Evolutionary conservation across 352 stramenopile species (phyloP).

Genomic region (Pythium plurisporium): DNA sequence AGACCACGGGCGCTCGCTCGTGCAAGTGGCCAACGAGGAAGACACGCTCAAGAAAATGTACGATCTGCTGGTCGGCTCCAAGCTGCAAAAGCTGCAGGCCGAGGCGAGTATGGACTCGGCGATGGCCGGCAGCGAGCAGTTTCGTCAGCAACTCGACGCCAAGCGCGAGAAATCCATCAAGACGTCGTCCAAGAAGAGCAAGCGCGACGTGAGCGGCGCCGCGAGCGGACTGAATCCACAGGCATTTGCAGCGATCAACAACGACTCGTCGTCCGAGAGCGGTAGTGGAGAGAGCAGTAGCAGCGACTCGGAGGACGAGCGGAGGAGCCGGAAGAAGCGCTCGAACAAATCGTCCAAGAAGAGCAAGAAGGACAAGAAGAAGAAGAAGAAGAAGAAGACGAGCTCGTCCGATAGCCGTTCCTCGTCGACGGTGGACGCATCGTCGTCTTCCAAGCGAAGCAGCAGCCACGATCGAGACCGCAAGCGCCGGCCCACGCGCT

Average conservation of each 20-base stretch:
- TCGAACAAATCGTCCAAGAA: constrained; percentile 32
- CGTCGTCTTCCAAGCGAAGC: constrained; percentile 17
- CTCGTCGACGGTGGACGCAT: constrained; percentile 4
- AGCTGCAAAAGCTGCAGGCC: constrained; percentile 69
- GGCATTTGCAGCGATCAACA: constrained; percentile 60
- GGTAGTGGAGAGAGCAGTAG: constrained; percentile 19
- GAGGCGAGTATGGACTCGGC: constrained; percentile 42
- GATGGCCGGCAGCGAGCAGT: constrained; percentile 35
- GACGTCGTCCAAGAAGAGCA: constrained; percentile 44
- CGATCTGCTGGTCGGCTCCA: constrained; percentile 59
- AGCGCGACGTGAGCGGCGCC: constrained; percentile 20
- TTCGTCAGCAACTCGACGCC: constrained; percentile 60
- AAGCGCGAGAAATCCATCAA: constrained; percentile 61
- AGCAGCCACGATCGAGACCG: constrained; percentile 19
- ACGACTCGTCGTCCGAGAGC: constrained; percentile 22
- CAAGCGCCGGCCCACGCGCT: constrained; percentile 13
- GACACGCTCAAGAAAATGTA: constrained; percentile 77
- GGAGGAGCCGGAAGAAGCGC: constrained; percentile 19
- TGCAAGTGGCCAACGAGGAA: constrained; percentile 45
- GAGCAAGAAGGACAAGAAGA: constrained; percentile 39
- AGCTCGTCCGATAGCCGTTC: constrained; percentile 24
- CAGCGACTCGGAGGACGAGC: constrained; percentile 23
- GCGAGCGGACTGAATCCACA: constrained; percentile 64
- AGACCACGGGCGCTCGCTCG: constrained; percentile 57
- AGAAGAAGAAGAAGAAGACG: constrained; percentile 34